Percentiles rank a stretch among this genome's conserved stretches.
Evolutionary conservation across 2,329 filamentous ascomycete genomes (phyloP).

Genomic region (Penicillium italicum): DNA sequence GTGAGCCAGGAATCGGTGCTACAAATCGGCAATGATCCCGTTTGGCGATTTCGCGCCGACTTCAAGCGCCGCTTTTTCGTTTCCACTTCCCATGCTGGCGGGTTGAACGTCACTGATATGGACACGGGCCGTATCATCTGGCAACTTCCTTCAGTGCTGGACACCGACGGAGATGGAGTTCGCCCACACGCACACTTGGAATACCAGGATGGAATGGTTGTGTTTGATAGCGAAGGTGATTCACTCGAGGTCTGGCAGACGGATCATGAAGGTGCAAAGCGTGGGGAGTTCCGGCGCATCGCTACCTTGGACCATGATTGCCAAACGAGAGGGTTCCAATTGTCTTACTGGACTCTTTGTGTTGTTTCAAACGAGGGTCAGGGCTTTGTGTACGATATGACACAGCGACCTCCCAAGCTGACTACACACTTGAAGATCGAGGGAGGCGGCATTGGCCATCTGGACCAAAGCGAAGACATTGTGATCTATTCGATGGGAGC

Average conservation of each 20-base stretch:
- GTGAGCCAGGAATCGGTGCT: constrained; percentile 40
- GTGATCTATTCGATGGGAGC: constrained; percentile 47
- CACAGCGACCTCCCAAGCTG: constrained; percentile 32
- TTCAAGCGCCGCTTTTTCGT: constrained; percentile 47
- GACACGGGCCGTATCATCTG: constrained; percentile 43
- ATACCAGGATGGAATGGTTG: constrained; percentile 47
- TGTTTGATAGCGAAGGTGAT: constrained; percentile 46
- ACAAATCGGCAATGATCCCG: constrained; percentile 40
- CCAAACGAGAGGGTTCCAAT: constrained; percentile 47
- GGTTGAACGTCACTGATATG: constrained; percentile 47
- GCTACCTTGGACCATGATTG: constrained; percentile 43
- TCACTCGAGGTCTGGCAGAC: constrained; percentile 47
- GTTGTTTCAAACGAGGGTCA: constrained; percentile 45
- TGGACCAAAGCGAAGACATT: constrained; percentile 42
- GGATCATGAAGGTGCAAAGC: constrained; percentile 30
- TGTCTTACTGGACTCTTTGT: constrained; percentile 44
- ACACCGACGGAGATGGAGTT: constrained; percentile 31
- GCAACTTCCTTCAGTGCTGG: constrained; percentile 30
- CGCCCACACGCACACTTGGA: constrained; percentile 47
- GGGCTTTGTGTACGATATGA: constrained; percentile 48
- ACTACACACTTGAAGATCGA: constrained; percentile 40
- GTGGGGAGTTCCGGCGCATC: constrained; percentile 42
- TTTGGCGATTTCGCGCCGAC: constrained; percentile 48
- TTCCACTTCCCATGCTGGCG: constrained; percentile 46
- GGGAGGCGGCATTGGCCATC: constrained; percentile 43